Evolutionary conservation across 2,329 filamentous ascomycete species (phyloP), one percentile per base, ranked within the genome.

Genomic region (Fusarium sp.): DNA sequence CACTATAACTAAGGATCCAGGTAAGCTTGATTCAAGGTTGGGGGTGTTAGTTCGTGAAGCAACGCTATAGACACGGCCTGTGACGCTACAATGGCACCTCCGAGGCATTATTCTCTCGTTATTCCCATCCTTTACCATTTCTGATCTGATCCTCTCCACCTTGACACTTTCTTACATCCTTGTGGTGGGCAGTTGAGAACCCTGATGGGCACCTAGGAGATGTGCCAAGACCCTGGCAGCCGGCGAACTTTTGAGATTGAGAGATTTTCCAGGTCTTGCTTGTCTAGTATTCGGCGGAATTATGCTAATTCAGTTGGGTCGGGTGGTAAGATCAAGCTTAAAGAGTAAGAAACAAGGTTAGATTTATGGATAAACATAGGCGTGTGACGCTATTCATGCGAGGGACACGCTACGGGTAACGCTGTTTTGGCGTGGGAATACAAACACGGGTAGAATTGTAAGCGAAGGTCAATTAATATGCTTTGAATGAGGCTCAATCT

Each of bases 161-260:
- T 21, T n/a, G 31, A 36, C 38, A 44, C 33, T 22, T 46, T 43
- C 33, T 38, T 44, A 31, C 33, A 28, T 17, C 19, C 34, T 47
- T 51, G 28, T 22, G 39, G 55, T 56, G 49, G 51, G 46, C 58
- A 53, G 50, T 53, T 68, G 58, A 73, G 71, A 73, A 73, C 71
- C 71, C 34, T 59, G 71, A 73, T 73, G 71, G 71, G 54, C 60
- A 64, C 59, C 47, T 47, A 57, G 51, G 38, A 36, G 47, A 53
- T 31, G 28, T 33, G 61, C 61, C 63, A 61, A 57, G 42, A 24
- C 43, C 57, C 21, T 14, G 44, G 28, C 33, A 58, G 7, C 14
- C 45, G 34, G 43, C 14, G 33, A 31, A 63, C 38, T 28, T 51
- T 45, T 57, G 38, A 19, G 51, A n/a, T 49, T 60, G 59, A 59